phyloP scores from a whole-genome alignment of 768 basidiomycete genomes.

The Naematelia aurantialba region DNA sequence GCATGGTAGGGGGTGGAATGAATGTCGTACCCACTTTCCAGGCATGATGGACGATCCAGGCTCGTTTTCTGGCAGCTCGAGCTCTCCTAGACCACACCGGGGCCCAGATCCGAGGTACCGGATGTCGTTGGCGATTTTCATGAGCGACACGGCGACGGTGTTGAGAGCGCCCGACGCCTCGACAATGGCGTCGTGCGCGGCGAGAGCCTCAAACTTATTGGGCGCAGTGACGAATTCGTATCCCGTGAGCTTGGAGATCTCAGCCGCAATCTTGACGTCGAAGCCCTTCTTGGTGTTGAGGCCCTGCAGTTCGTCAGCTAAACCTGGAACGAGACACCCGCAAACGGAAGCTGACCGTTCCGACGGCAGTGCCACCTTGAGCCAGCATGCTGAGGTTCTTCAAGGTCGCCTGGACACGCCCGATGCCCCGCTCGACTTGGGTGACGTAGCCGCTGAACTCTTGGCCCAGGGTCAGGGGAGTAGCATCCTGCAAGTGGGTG shows the following conservation, averaged over 20 bases:
- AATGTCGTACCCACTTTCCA: slow-evolving; percentile 64
- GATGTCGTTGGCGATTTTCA: slow-evolving; percentile 99
- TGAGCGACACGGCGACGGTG: slow-evolving; percentile 89
- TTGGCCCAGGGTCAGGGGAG: slow-evolving; percentile 93
- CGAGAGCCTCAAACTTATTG: slow-evolving; percentile 97
- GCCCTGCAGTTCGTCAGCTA: slow-evolving; percentile 58
- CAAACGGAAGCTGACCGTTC: slow-evolving; percentile 67
- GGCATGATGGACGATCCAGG: slow-evolving; percentile 99
- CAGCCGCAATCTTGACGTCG: slow-evolving; percentile 86
- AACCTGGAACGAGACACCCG: not conserved
- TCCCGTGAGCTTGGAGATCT: slow-evolving; percentile 87
- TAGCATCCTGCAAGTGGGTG: slow-evolving; percentile 95
- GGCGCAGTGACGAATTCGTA: slow-evolving; percentile 92
- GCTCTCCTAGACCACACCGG: slow-evolving; percentile 92
- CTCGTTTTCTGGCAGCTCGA: slow-evolving; percentile 94
- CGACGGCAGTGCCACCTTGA: slow-evolving; percentile 97
- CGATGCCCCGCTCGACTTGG: slow-evolving; percentile 86
- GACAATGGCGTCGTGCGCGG: slow-evolving; percentile 95
- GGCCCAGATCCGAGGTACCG: slow-evolving; percentile 96
- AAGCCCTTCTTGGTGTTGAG: slow-evolving; percentile 96
- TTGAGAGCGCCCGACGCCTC: slow-evolving; percentile 97
- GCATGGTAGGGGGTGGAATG: not conserved
- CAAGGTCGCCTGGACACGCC: slow-evolving; percentile 71
- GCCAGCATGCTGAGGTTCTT: slow-evolving; percentile 85
- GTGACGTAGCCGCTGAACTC: slow-evolving; percentile 98